Base-by-base conservation (phyloP, 805 yeast genomes). In the Kodamaea lidongshanica region DNA sequence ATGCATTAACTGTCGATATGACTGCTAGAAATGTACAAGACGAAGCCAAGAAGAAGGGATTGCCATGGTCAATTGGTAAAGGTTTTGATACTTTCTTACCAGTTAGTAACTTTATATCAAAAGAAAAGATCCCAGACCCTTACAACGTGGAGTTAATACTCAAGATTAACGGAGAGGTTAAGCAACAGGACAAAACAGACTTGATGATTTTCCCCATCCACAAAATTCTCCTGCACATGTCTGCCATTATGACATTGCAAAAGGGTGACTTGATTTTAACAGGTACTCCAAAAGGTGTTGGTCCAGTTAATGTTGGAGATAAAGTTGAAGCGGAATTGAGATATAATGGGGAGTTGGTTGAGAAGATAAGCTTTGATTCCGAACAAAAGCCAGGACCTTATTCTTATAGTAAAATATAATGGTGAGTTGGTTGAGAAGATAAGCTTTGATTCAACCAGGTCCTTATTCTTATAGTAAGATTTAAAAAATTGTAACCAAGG, bases 211-310 rank as follows among this genome's bases (percentile, higher is more conserved):
- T 84, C 70, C 80, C 87, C 27, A 77, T 92, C 48, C 88, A 87
- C 47, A 71, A 75, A 45, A 79, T 92, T 38, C 64, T 92, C 38
- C 70, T 82, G 33, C 74, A 80, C 30, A 81, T 88, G 76, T 81
- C 95, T 4, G 58, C 77, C n/a, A 77, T 85, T 45, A 89, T 89
- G 89, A 85, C 96, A 4, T 65, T 92, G 34, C 77, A 88, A 46
- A 78, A 84, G 32, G 96, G 96, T 17, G 98, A 92, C 50, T 68
- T 92, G 39, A 77, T 92, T 35, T 66, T 92, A 30, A 92, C 98
- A 1, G 98, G 98, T 11, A 92, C 98, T 1, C 98, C 98, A 26
- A 85, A 87, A 55, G 98, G 98, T 11, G 98, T 92, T n/a, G 96
- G 97, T 6, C 61, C 70, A 15, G 60, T 88, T 19, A 55, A 54